Evolutionary conservation across 257 asterid species (phyloP), one percentile per base, ranked within the genome.

Genomic region (Striga asiatica): DNA sequence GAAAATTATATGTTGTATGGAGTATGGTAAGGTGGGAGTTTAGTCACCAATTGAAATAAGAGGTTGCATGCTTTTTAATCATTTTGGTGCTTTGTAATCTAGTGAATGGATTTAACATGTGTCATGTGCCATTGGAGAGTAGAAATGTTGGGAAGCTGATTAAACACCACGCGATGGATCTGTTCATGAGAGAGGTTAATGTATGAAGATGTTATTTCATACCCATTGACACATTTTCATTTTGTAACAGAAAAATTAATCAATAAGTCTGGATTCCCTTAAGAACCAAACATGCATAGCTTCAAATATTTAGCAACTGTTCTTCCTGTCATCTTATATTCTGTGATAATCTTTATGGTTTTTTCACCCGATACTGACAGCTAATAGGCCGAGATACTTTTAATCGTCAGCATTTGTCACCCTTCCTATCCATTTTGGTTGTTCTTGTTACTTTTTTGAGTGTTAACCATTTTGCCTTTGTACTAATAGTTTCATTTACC

Each of bases 141-240:
- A 55, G 57, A 29, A 59, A 34, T 25, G 17, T 16, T 22, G 25
- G 34, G 35, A 52, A 16, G 20, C 52, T 65, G 47, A 42, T 28
- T 31, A 28, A 47, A n/a, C 34, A 27, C 42, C 70, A 8, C 5
- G 35, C 6, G 35, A 47, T 35, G 50, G n/a, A 31, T 67, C 46
- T 51, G 13, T 24, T 52, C 2, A 41, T 20, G 54, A 3, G 17
- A 32, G n/a, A n/a, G n/a, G n/a, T n/a, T n/a, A n/a, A n/a, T n/a
- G n/a, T n/a, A n/a, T n/a, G n/a, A n/a, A n/a, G n/a, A n/a, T n/a
- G n/a, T n/a, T n/a, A n/a, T n/a, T n/a, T n/a, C n/a, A n/a, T n/a
- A n/a, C n/a, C n/a, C n/a, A n/a, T n/a, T n/a, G n/a, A n/a, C n/a
- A n/a, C n/a, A n/a, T n/a, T n/a, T n/a, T n/a, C n/a, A n/a, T n/a